phyloP scores from a whole-genome alignment of 2,329 filamentous ascomycete genomes.

The Verticillium longisporum region DNA sequence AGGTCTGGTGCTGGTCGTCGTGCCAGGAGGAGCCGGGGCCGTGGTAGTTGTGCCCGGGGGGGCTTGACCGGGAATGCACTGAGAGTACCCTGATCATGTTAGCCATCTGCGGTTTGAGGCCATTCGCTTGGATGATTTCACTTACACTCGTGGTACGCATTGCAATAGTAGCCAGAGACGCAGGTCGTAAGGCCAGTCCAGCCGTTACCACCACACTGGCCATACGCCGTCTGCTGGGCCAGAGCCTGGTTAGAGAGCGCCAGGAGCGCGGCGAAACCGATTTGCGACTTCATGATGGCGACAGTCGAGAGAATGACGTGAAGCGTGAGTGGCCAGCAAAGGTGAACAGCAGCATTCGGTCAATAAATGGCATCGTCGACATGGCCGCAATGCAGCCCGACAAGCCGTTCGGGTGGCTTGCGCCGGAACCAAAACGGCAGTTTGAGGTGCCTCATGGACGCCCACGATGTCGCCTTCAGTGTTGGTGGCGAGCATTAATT shows the following conservation, averaged over 20 bases:
- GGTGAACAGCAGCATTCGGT: neutral
- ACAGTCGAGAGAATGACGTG: neutral
- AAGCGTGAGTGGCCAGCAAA: neutral
- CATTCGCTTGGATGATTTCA: neutral
- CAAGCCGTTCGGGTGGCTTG: neutral
- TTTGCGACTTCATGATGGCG: neutral
- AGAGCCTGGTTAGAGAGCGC: neutral
- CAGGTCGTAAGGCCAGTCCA: slow-evolving; percentile 9
- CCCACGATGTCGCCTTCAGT: neutral
- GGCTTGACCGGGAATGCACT: slow-evolving; percentile 6
- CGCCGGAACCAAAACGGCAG: neutral
- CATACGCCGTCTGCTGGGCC: slow-evolving; percentile 7
- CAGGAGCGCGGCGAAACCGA: slow-evolving; percentile 1
- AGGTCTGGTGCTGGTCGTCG: neutral
- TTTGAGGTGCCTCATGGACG: neutral
- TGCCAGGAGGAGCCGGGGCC: neutral
- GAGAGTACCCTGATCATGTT: slow-evolving; percentile 5
- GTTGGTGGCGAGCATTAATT: neutral
- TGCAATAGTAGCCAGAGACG: slow-evolving; percentile 6
- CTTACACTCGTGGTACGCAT: slow-evolving; percentile 6
- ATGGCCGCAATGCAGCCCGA: neutral
- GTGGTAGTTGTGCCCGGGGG: neutral
- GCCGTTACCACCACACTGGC: slow-evolving; percentile 7
- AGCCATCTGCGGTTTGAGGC: neutral
- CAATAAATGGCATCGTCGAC: neutral